Evolutionary conservation across 176 grass and related monocot species (phyloP), one percentile per base, ranked within the genome.

Genomic region (Oryza officinalis): DNA sequence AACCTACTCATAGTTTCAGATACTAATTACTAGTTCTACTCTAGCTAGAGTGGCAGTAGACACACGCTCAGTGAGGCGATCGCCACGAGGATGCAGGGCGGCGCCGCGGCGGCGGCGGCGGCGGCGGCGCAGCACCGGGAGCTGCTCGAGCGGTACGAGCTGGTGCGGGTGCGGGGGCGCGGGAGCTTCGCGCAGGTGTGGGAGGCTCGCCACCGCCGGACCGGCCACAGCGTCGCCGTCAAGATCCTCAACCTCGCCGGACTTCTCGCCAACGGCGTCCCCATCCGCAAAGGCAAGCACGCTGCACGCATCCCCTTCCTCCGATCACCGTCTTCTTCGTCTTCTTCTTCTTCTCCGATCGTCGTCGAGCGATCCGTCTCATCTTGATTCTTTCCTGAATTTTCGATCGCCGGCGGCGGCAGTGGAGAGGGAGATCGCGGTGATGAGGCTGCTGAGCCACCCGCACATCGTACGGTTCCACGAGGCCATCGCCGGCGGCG

Each of bases 391-490:
- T 8, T 11, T 25, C 2, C 20, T 59, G 8, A 1, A 9, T 15
- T 23, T 9, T 57, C 50, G 50, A 17, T 20, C 49, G 17, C 4
- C 49, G 49, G 1, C 17, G 17, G 5, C 49, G 49, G 40, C 40
- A 80, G 87, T 88, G 27, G 84, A 81, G 44, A 67, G 88, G 33
- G 88, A 93, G 88, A 80, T 93, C 43, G 63, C 71, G 40, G 90
- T 90, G 57, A 66, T 93, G 73, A 80, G 85, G 14, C 66, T 90
- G 38, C 87, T 93, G 47, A 73, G 73, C 8, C 91, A 90, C 41
- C 91, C 91, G 4, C 88, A 93, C 69, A 77, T 93, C 13, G 75
- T 83, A 23, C 82, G 78, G 22, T 81, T 93, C 52, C 80, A 90
- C 78, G 85, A 93, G 69, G 85, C 82, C 32, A 86, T 88, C 74